Evolutionary conservation across 192 early-diverging fungal genomes (phyloP), one percentile per base, ranked within the genome.

Genomic region (Backusella morwellensis): DNA sequence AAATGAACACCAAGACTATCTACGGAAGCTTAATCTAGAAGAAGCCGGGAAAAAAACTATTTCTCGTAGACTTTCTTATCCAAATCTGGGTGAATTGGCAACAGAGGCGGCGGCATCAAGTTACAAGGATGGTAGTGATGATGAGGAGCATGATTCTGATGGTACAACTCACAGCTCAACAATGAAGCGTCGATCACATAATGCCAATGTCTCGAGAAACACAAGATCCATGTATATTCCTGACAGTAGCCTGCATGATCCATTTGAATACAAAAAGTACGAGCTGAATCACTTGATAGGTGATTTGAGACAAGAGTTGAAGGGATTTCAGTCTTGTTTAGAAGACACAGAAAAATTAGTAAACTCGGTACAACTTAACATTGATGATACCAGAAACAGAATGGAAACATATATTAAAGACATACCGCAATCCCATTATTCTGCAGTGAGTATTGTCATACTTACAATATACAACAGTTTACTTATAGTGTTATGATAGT

Each of bases 391-490:
- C 6, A 59, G 40, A 38, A 41, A 54, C 12, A 26, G 54, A 23
- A 71, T 82, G 68, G 77, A 77, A 19, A 74, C 72, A 9, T 68
- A 71, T 70, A 56, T 82, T 21, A 77, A 82, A 56, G 76, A 78
- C 72, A 75, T 82, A n/a, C 77, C 80, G 2, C 77, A 82, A 72
- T 59, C 73, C 1, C 73, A 82, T 71, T 78, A 78, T 42, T 78
- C 77, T 38, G 59, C 68, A 35, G 80, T 82, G 67, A 63, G 73
- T 77, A 21, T 29, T 29, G 41, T 38, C 9, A 66, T 40, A 4
- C 17, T 41, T 4, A 29, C 14, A 40, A 38, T 68, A 68, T 40
- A 3, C 38, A 40, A 40, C 38, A 12, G 9, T 40, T 40, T 40
- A 40, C 11, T 40, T 40, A 40, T 40, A 7, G 3, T 40, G 11